Evolutionary conservation across 108 stramenopile species (phyloP).

Genomic region (Conticribra guillardii): DNA sequence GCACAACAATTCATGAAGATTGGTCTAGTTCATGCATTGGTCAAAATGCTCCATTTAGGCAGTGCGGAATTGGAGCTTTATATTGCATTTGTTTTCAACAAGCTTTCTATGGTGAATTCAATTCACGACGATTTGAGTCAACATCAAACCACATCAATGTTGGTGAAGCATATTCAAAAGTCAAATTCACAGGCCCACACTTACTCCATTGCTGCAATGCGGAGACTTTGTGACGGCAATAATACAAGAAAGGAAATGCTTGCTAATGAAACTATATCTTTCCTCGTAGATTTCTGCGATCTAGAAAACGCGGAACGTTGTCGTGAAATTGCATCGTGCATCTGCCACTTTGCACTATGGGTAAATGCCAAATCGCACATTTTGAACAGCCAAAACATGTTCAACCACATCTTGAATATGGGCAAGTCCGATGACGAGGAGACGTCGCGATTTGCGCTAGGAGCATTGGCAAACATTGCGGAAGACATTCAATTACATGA

Average conservation of each 20-base stretch:
- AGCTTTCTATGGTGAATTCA: conserved; percentile 56
- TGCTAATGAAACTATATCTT: conserved; percentile 22
- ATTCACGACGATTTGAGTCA: conserved; percentile 6
- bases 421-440: conserved; percentile 64
- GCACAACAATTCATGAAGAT: conserved; percentile 44
- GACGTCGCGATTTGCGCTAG: conserved; percentile 72
- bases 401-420: conserved; percentile 42
- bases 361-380: conserved; percentile 54
- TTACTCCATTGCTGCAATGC: conserved; percentile 68
- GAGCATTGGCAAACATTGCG: conserved; percentile 72
- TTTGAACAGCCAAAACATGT: conserved; percentile 42
- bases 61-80: conserved; percentile 68
- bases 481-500: conserved; percentile 64
- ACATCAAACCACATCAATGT: conserved; percentile 30
- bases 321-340: conserved; percentile 70
- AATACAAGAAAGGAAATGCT: conserved; percentile 15
- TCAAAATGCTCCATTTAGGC: conserved; percentile 39
- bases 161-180: conserved; percentile 28
- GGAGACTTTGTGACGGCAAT: conserved; percentile 48
- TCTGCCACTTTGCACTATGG: conserved; percentile 64
- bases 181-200: conserved; percentile 45
- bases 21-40: conserved; percentile 31
- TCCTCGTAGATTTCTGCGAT: conserved; percentile 30
- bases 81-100: conserved; percentile 71
- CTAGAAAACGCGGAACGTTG: conserved; percentile 56